These are phyloP conservation scores for Nelumbo lutea DNA, from an alignment of 164 flowering plant genomes.

Conservation along the genomic window DNA sequence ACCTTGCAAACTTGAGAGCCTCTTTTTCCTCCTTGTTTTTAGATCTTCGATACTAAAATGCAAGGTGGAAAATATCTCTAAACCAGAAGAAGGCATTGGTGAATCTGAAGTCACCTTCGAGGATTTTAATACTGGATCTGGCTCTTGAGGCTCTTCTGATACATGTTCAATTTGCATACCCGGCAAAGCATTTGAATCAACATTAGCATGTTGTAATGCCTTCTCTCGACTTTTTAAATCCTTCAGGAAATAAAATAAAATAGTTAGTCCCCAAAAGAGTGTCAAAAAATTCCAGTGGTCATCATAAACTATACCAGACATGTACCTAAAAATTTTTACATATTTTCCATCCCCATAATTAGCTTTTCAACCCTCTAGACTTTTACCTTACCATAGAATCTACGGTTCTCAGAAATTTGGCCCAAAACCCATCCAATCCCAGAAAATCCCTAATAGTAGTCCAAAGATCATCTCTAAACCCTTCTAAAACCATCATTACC, in stretches of 20 bases:
- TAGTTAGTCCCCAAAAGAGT: neutral
- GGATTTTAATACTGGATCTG: constrained; percentile 23
- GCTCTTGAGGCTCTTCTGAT: constrained; percentile 23
- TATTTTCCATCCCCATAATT: too few relatives aligned
- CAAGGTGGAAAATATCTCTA: constrained; percentile 43
- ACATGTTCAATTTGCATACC: constrained; percentile 19
- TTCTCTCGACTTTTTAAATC: constrained; percentile 18
- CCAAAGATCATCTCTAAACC: too few relatives aligned
- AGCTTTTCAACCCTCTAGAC: too few relatives aligned
- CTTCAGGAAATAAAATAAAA: constrained; percentile 20
- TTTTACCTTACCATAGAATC: too few relatives aligned
- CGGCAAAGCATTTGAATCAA: constrained; percentile 19
- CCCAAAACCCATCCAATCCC: too few relatives aligned
- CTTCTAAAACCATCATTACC: too few relatives aligned
- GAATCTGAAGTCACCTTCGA: constrained; percentile 29
- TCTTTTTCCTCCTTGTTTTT: constrained; percentile 46
- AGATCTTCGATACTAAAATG: constrained; percentile 67
- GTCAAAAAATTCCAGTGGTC: neutral
- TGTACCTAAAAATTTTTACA: too few relatives aligned
- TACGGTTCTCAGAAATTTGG: too few relatives aligned
- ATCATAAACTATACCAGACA: too few relatives aligned
- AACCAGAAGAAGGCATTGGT: constrained; percentile 31
- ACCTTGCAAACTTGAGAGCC: constrained; percentile 38
- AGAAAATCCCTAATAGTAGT: too few relatives aligned
- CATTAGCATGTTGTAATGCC: constrained; percentile 18